phyloP scores from a whole-genome alignment of 2,329 filamentous ascomycete species.

The Aspergillus sp. region DNA sequence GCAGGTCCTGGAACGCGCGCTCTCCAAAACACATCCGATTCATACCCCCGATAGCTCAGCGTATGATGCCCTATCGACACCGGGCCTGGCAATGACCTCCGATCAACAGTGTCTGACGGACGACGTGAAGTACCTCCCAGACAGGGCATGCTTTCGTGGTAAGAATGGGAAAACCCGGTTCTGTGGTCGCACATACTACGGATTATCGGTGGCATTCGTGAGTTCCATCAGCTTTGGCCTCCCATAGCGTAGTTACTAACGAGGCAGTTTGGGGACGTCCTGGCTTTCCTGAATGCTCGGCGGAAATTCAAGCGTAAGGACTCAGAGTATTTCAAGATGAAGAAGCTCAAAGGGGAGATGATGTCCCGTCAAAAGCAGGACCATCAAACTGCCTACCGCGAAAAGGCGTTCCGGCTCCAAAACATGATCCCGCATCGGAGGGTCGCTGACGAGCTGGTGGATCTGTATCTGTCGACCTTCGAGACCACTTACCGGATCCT shows the following conservation, averaged over 20 bases:
- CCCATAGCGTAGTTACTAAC: constrained; percentile 4
- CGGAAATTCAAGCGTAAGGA: constrained; percentile 16
- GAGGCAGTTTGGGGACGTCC: constrained; percentile 28
- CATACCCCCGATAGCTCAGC: constrained; percentile 26
- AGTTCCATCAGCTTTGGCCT: constrained; percentile 7
- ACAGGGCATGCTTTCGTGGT: constrained; percentile 27
- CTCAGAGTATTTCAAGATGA: constrained; percentile 26
- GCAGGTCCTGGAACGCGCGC: constrained; percentile 24
- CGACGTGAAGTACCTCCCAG: constrained; percentile 25
- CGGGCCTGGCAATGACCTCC: constrained; percentile 7
- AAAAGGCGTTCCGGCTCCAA: constrained; percentile 28
- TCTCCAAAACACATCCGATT: constrained; percentile 19
- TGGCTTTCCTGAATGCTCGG: constrained; percentile 21
- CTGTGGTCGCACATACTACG: constrained; percentile 31
- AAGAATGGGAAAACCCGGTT: constrained; percentile 29
- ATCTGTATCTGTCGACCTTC: constrained; percentile 54
- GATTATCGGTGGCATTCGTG: constrained; percentile 30
- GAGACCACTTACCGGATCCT: constrained; percentile 58
- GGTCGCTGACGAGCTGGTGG: constrained; percentile 52
- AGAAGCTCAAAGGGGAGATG: constrained; percentile 27
- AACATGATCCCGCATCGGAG: constrained; percentile 44
- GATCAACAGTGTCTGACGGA: constrained; percentile 23
- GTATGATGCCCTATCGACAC: constrained; percentile 14
- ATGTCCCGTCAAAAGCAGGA: constrained; percentile 26
- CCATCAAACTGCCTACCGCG: constrained; percentile 27